A percentile compares a stretch with the other conserved stretches of the same genome.
Conservation (phyloP, 345 rosid species). For the Eucalyptus caleyi region DNA sequence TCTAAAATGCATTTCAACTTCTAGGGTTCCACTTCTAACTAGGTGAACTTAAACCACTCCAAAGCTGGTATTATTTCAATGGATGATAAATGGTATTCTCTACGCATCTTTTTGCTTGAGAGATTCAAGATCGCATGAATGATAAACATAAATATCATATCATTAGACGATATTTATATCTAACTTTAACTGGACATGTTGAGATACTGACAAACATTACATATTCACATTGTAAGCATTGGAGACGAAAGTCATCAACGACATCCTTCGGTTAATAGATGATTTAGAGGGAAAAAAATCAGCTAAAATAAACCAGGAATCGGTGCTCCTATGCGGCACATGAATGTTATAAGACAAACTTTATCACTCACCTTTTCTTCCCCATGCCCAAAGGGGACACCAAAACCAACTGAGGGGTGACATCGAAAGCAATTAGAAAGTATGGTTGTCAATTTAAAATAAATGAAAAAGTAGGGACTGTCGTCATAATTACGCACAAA, state of each 20-base stretch:
- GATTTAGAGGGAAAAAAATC: background rate
- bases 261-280: background rate
- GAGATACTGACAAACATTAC: background rate
- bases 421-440: background rate
- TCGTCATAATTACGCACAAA: background rate
- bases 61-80: too few relatives aligned
- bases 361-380: background rate
- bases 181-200: background rate
- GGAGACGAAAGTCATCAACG: background rate
- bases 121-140: background rate
- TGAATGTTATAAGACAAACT: background rate
- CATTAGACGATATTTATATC: background rate
- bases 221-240: background rate
- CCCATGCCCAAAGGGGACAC: background rate
- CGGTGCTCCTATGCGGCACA: background rate
- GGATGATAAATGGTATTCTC: background rate
- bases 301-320: background rate
- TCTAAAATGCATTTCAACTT: background rate
- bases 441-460: background rate
- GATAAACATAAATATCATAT: background rate
- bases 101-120: background rate
- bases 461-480: background rate
- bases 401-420: background rate
- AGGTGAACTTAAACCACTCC: background rate
- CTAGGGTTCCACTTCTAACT: background rate